Conservation (phyloP, 2,329 filamentous ascomycete species). For the Phyllosticta paracitricarpa region DNA sequence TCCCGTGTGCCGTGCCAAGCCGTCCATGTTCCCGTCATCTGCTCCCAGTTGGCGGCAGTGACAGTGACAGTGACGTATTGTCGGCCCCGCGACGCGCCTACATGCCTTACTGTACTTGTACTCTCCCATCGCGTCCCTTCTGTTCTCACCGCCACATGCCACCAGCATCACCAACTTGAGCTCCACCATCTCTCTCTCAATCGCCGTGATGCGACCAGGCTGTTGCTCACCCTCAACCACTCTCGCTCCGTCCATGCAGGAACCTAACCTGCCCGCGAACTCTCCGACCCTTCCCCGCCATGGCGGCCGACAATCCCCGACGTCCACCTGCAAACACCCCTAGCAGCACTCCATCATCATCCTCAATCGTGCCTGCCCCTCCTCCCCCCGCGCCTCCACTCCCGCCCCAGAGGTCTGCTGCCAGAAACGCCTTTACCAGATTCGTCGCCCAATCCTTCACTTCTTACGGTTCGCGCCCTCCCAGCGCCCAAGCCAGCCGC, state of each 20-base stretch:
- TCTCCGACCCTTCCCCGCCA: slow-evolving; percentile 1
- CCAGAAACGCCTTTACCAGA: slow-evolving; percentile 34
- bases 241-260: not conserved
- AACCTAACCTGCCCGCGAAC: not conserved
- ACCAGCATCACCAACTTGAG: not conserved
- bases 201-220: not conserved
- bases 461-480: slow-evolving; percentile 41
- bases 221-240: not conserved
- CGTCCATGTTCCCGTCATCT: no score
- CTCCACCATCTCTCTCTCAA: not conserved
- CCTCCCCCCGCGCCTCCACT: slow-evolving; percentile 25
- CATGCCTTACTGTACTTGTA: no score
- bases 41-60: no score
- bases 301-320: slow-evolving; percentile 18
- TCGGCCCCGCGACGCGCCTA: no score
- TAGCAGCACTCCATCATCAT: not conserved
- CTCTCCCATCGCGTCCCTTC: no score
- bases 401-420: slow-evolving; percentile 21
- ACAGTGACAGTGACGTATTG: no score
- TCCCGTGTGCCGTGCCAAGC: no score
- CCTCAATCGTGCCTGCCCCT: slow-evolving; percentile 13
- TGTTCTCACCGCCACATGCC: slow-evolving; percentile 1
- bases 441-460: slow-evolving; percentile 46
- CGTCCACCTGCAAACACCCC: slow-evolving; percentile 6
- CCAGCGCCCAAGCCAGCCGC: slow-evolving; percentile 39